phyloP scores from a whole-genome alignment of 305 asterid genomes.

The Fraxinus sp. region DNA sequence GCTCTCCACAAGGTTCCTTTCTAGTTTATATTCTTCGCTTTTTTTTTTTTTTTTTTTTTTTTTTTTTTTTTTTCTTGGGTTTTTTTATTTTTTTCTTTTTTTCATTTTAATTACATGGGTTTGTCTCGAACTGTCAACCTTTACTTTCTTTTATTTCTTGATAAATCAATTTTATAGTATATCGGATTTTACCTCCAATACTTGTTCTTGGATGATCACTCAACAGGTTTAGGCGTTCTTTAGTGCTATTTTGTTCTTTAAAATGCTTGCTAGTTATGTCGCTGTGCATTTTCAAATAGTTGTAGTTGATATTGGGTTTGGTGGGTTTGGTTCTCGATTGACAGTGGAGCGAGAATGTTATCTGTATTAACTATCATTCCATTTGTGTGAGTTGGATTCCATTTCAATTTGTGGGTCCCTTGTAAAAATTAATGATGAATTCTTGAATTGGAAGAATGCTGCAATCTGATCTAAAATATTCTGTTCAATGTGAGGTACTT shows the following conservation, averaged over 20 bases:
- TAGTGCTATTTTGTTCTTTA: slow-evolving; percentile 17
- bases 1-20: slow-evolving; percentile 66
- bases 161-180: background rate
- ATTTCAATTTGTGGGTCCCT: background rate
- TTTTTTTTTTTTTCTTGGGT: background rate
- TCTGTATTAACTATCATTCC: background rate
- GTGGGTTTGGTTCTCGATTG: background rate
- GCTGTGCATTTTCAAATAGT: background rate
- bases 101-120: background rate
- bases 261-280: slow-evolving; percentile 7
- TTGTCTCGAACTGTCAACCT: background rate
- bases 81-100: background rate
- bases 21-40: background rate
- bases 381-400: background rate
- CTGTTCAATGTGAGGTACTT: background rate
- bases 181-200: slow-evolving; percentile 8
- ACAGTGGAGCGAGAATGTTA: background rate
- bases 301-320: background rate
- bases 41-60: background rate
- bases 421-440: background rate
- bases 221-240: slow-evolving; percentile 10
- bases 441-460: background rate
- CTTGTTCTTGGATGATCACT: background rate
- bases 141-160: background rate
- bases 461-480: background rate